Base-by-base conservation (phyloP, 176 grass and related monocot genomes). In the barley (Hordeum vulgare) region DNA sequence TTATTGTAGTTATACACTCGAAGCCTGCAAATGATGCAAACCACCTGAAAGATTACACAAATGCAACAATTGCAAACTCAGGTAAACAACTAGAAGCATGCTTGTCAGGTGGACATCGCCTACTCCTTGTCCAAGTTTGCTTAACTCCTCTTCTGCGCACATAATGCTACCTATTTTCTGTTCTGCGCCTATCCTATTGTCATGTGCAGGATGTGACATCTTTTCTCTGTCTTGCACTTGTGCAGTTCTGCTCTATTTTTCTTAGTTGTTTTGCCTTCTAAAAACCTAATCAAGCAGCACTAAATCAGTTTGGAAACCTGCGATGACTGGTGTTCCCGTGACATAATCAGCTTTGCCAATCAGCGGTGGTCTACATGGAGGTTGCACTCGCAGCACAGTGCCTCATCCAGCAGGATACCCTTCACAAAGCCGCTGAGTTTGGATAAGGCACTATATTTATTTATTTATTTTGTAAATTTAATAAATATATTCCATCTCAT, bases 1-100 rank as follows among this genome's bases (percentile, higher is more conserved):
- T 93, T 95, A 25, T 44, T 86, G 81, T 93, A 98, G 82, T 93
- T 91, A 73, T 94, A 91, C 34, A 98, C 88, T 80, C 90, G 92
- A 24, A 98, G 87, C 82, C 95, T 98, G 88, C 28, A 84, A 87
- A 87, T 33, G 29, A 45, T 29, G 9, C 20, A 80, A 72, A 66
- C 66, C 33, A 56, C 41, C n/a, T 6, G 12, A 80, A 81, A 37
- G 12, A 21, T 89, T 49, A 86, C 11, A 73, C 68, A 81, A 51
- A 27, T 26, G n/a, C 58, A 69, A 76, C 6, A 27, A 3, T 53
- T 57, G 78, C 39, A 66, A 78, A 87, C 65, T 34, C 60, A 34
- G 12, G 21, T 64, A 51, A 79, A 75, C 37, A 80, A 49, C 72
- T 76, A 70, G 27, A 76, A 66, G 36, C 56, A 61, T 41, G 8